A percentile compares a stretch with the other conserved stretches of the same genome.
These are phyloP conservation scores for Suillus americanus DNA, from an alignment of 768 basidiomycete genomes.

Conservation along the genomic window DNA sequence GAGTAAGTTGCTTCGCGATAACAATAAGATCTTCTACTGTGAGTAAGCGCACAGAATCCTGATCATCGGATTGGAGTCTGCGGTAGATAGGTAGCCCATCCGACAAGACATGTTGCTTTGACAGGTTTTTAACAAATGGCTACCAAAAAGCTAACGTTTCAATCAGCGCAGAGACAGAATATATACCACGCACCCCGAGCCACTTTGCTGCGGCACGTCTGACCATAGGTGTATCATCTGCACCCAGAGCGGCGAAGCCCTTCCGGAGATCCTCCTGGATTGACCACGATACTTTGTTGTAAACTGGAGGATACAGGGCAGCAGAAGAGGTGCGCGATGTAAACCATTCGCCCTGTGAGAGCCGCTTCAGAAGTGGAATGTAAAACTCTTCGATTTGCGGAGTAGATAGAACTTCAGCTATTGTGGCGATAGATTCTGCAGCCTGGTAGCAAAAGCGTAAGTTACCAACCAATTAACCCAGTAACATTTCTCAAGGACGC, in stretches of 20 bases:
- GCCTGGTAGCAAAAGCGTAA: constrained; percentile 53
- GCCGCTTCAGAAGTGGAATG: constrained; percentile 85
- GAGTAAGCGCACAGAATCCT: constrained; percentile 94
- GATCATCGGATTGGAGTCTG: constrained; percentile 92
- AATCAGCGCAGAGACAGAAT: constrained; percentile 11
- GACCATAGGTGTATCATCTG: constrained; percentile 99
- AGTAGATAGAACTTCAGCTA: constrained; percentile 74
- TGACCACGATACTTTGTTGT: constrained; percentile 68
- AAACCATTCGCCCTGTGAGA: constrained; percentile 97
- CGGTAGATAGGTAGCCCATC: constrained; percentile 93
- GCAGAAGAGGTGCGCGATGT: constrained; percentile 96
- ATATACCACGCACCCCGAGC: constrained; percentile 73
- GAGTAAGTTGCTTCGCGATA: constrained; percentile 80
- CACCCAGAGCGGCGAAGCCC: constrained; percentile 76
- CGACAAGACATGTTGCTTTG: constrained; percentile 76
- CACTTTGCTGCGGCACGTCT: constrained; percentile 94
- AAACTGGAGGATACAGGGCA: constrained; percentile 89
- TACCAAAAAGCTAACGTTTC: constrained; percentile 30
- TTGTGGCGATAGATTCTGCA: constrained; percentile 91
- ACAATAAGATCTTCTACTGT: constrained; percentile 96
- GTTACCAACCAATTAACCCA: constrained; percentile 6
- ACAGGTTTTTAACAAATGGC: constrained; percentile 78
- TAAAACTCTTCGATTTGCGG: constrained; percentile 86
- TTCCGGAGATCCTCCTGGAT: constrained; percentile 88
- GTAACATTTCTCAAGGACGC: constrained; percentile 8